Base-by-base conservation (phyloP, 306 rosid genomes). In the Hippophae gyantsensis region DNA sequence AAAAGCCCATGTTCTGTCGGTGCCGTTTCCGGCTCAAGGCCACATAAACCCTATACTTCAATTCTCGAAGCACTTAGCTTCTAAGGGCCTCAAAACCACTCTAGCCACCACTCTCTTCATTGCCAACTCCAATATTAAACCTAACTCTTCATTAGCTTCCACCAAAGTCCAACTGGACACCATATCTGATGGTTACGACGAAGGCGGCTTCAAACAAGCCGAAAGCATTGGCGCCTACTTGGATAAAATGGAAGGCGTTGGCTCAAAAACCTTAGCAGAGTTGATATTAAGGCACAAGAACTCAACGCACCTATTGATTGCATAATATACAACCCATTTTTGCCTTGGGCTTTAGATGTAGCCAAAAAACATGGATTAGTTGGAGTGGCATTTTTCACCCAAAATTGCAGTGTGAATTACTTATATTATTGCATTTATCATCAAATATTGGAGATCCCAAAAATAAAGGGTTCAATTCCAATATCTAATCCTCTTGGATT, bases 331-430 rank as follows among this genome's bases (percentile, higher is more conserved):
- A 71, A 76, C 63, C 68, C 71, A 0, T 25, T 41, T 1, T 63
- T 68, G 70, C 78, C 72, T 9, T 68, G 72, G 78, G 71, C 59
- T 45, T 27, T 68, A 42, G 59, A 68, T 10, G 54, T 72, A 6
- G 75, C 81, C 7, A 48, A 44, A 54, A 42, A 56, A 5, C 54
- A 32, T 7, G 75, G 68, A 12, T 27, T 76, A 3, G 49, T 42
- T 5, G 67, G 57, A 52, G 81, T 71, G n/a, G n/a, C n/a, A n/a
- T n/a, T n/a, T n/a, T n/a, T n/a, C n/a, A n/a, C n/a, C n/a, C n/a
- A n/a, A n/a, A n/a, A n/a, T n/a, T n/a, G n/a, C n/a, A n/a, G n/a
- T n/a, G n/a, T n/a, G n/a, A n/a, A n/a, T n/a, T n/a, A n/a, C n/a
- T n/a, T n/a, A n/a, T n/a, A n/a, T n/a, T n/a, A n/a, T n/a, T n/a